A percentile compares a stretch with the other conserved stretches of the same genome.
These are phyloP conservation scores for Ophiostoma ips DNA, from an alignment of 2,329 filamentous ascomycete species.

Conservation along the genomic window DNA sequence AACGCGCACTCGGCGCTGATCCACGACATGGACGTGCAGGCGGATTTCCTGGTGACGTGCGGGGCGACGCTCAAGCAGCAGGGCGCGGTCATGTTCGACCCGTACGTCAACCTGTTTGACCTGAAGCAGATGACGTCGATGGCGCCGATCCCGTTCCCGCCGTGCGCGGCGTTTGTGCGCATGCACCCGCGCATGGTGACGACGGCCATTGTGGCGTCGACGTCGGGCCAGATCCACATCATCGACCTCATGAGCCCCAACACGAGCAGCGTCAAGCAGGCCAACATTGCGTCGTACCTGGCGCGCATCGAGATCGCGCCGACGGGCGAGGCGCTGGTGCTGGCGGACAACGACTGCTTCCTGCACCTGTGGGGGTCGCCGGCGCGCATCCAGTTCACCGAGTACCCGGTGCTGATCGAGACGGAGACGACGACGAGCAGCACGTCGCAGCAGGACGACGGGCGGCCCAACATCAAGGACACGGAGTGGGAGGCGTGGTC, in stretches of 20 bases:
- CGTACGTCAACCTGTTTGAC: slow-evolving; percentile 90
- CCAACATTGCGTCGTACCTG: slow-evolving; percentile 61
- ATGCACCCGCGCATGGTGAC: slow-evolving; percentile 96
- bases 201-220: slow-evolving; percentile 85
- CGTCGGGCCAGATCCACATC: slow-evolving; percentile 85
- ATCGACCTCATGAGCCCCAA: slow-evolving; percentile 93
- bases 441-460: background rate
- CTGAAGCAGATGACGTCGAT: slow-evolving; percentile 80
- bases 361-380: slow-evolving; percentile 84
- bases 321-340: slow-evolving; percentile 71
- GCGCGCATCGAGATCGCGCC: slow-evolving; percentile 74
- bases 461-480: slow-evolving; percentile 5
- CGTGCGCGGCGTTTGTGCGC: slow-evolving; percentile 83
- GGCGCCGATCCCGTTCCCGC: slow-evolving; percentile 81
- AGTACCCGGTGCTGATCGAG: slow-evolving; percentile 63
- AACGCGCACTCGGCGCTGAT: slow-evolving; percentile 78
- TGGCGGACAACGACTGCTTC: slow-evolving; percentile 64
- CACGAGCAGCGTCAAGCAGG: slow-evolving; percentile 70
- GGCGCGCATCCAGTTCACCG: slow-evolving; percentile 73
- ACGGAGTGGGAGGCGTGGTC: slow-evolving; percentile 15
- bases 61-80: slow-evolving; percentile 78
- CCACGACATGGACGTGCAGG: slow-evolving; percentile 94
- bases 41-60: slow-evolving; percentile 90
- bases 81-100: slow-evolving; percentile 67
- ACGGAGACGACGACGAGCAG: slow-evolving; percentile 50